Base-by-base conservation (phyloP, 75 land plant species). In the Picea glauca region DNA sequence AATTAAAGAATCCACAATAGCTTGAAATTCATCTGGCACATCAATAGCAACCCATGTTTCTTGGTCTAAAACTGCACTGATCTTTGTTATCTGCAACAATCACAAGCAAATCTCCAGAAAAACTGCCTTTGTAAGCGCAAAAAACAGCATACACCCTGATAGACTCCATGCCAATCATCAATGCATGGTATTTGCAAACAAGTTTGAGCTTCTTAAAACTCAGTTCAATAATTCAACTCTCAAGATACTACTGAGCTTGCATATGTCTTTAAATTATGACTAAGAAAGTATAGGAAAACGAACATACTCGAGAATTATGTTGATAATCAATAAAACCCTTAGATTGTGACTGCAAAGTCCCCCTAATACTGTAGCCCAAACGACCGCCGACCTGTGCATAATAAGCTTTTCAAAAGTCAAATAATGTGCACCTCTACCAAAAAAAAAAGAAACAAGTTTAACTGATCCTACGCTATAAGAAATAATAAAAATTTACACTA, bases 11-110 rank as follows among this genome's bases (percentile, higher is more conserved):
- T 77, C 82, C 14, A 93, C 90, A 79, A 96, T 94, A 33, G 87
- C 89, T 81, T 96, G 99, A 83, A 96, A 96, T 78, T 96, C 99
- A 75, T 94, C 98, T 62, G 99, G 99, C 33, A 91, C 90, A 85
- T 96, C 99, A 17, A 96, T 87, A 54, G 91, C 88, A 62, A 83
- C 92, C 99, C 99, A 96, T 78, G 95, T 92, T 78, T 96, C 99
- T 82, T 96, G 99, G 81, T 96, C 99, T 81, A 96, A 87, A 60
- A 96, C 91, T 60, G 99, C 99, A 75, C 81, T 92, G 46, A 96
- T 89, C 77, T 96, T 96, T 60, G 95, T 72, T 87, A 96, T 90
- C 99, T 96, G 84, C 38, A 83, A 82, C 32, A 77, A 60, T 58
- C 78, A 14, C 43, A 60, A 13, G 40, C 56, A 33, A 76, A 75